These are phyloP conservation scores for Saccharum spontaneum DNA, from an alignment of 176 grass and related monocot genomes.

Conservation along the genomic window DNA sequence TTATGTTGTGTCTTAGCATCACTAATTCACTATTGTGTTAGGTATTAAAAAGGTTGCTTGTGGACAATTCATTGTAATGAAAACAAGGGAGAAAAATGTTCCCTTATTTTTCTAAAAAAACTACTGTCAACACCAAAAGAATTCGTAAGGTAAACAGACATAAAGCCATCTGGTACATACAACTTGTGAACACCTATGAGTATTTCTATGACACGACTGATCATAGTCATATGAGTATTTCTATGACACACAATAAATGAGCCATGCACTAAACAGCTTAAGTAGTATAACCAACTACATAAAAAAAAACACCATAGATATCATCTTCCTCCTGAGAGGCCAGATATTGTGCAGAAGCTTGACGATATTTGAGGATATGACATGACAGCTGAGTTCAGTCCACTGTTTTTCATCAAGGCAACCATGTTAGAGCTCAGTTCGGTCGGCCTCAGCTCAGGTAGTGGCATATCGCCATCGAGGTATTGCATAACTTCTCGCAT, in stretches of 20 bases:
- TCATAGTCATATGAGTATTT: background rate
- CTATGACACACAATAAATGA: background rate
- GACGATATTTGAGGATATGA: background rate
- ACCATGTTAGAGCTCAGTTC: constrained; percentile 1
- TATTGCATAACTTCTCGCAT: constrained; percentile 32
- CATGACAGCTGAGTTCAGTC: background rate
- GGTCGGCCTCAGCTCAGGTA: constrained; percentile 17
- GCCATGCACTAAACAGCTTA: background rate
- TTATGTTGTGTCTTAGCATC: background rate
- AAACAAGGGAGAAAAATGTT: background rate
- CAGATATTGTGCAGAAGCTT: constrained; percentile 4
- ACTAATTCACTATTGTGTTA: background rate
- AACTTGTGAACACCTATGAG: background rate
- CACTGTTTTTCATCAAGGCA: background rate
- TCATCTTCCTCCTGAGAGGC: background rate
- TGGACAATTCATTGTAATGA: background rate
- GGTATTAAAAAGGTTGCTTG: background rate
- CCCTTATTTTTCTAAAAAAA: background rate
- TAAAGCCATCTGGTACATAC: background rate
- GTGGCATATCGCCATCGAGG: constrained; percentile 8
- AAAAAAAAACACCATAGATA: background rate
- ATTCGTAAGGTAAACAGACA: background rate
- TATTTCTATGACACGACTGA: background rate
- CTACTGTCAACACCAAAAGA: no score
- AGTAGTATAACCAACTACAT: background rate